phyloP scores from a whole-genome alignment of 2,329 filamentous ascomycete species.

The Chrysoporthe deuterocubensis region DNA sequence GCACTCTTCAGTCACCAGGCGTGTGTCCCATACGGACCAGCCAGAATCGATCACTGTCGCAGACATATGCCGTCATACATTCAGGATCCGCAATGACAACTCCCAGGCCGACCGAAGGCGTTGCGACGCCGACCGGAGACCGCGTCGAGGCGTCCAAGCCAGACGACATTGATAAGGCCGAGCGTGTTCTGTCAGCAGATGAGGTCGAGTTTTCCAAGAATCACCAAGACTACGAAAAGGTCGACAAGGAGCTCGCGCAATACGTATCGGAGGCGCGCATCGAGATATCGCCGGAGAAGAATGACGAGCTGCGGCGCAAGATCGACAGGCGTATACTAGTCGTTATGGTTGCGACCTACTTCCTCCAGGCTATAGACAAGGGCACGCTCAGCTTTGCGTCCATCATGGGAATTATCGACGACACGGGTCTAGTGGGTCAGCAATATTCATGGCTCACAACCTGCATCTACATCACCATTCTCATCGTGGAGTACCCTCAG shows the following conservation, averaged over 20 bases:
- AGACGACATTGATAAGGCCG: conserved; percentile 19
- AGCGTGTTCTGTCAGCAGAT: conserved; percentile 33
- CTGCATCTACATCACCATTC: conserved; percentile 73
- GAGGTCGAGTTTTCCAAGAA: conserved; percentile 43
- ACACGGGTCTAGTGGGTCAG: conserved; percentile 51
- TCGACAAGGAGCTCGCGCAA: conserved; percentile 73
- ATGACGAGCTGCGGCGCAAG: conserved; percentile 62
- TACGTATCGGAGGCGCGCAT: conserved; percentile 64
- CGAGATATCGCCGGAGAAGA: conserved; percentile 63
- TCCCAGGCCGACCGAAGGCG: background rate
- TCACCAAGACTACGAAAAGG: conserved; percentile 51
- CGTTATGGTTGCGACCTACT: conserved; percentile 76
- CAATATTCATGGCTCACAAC: conserved; percentile 75
- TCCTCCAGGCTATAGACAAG: conserved; percentile 72
- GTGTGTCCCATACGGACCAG: background rate
- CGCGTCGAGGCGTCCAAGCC: background rate
- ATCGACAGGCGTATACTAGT: conserved; percentile 71
- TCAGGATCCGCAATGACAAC: background rate
- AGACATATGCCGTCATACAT: background rate
- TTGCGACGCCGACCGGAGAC: background rate
- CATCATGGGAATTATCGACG: conserved; percentile 63
- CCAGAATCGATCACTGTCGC: background rate
- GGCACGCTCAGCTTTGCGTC: conserved; percentile 67
- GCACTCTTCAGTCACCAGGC: background rate
- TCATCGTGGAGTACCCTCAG: conserved; percentile 74